These are phyloP conservation scores for Lichina pygmaea DNA, from an alignment of 495 filamentous ascomycete species.

Conservation along the genomic window DNA sequence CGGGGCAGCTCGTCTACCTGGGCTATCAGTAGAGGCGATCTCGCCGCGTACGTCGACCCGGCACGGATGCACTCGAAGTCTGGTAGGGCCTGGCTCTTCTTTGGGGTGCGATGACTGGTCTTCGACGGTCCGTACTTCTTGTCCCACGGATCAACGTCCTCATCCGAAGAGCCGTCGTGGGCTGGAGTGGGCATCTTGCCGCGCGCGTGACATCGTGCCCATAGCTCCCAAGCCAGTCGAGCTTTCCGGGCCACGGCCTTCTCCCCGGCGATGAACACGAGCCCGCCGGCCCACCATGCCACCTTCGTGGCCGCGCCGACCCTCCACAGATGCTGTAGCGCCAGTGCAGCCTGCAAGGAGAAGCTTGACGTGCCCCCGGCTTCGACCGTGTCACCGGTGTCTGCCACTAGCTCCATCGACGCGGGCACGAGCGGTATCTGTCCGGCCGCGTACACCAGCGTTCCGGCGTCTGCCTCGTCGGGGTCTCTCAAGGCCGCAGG, in stretches of 20 bases:
- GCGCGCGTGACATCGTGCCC: conserved; percentile 14
- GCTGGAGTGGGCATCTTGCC: neutral
- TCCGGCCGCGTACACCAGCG: conserved; percentile 42
- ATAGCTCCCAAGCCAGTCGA: conserved; percentile 20
- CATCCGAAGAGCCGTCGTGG: conserved; percentile 8
- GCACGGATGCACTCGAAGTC: neutral
- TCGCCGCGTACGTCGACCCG: conserved; percentile 6
- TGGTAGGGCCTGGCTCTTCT: neutral
- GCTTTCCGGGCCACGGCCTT: conserved; percentile 12
- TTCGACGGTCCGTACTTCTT: conserved; percentile 22
- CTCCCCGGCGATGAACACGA: conserved; percentile 35
- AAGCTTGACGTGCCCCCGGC: conserved; percentile 10
- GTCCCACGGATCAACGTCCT: conserved; percentile 48
- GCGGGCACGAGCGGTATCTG: conserved; percentile 76
- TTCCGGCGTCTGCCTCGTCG: conserved; percentile 7
- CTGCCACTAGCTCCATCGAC: conserved; percentile 31
- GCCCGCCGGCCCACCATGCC: conserved; percentile 39
- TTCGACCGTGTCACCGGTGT: conserved; percentile 9
- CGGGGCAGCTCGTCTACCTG: conserved; percentile 48
- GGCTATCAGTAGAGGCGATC: conserved; percentile 40
- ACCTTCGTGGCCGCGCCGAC: conserved; percentile 50
- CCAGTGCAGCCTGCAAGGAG: conserved; percentile 25
- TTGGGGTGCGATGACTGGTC: neutral
- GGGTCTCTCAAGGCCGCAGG: conserved; percentile 12
- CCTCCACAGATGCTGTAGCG: conserved; percentile 75